phyloP scores from a whole-genome alignment of 1,284 basidiomycete species.

The Rhodofomes roseus region DNA sequence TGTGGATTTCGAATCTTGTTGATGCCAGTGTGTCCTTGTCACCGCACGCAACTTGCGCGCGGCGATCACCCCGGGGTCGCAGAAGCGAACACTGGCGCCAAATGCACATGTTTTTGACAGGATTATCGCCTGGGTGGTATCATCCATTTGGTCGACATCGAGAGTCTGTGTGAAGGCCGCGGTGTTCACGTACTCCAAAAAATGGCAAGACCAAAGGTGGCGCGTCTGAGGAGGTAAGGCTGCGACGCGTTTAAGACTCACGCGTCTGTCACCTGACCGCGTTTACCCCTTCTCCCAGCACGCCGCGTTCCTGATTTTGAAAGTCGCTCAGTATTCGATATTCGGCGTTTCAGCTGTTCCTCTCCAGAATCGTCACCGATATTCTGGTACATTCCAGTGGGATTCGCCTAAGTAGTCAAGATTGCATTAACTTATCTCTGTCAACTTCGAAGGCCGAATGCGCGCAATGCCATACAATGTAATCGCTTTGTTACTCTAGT shows the following conservation, averaged over 20 bases:
- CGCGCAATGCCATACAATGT: too few relatives aligned
- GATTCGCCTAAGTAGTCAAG: too few relatives aligned
- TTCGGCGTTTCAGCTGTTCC: background rate
- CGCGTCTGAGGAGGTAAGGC: too few relatives aligned
- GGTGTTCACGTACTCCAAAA: too few relatives aligned
- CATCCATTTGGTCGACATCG: too few relatives aligned
- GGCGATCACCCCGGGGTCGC: background rate
- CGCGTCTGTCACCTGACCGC: background rate
- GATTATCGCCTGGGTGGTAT: too few relatives aligned
- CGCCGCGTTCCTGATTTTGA: background rate
- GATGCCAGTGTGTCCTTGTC: background rate
- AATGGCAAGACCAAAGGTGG: too few relatives aligned
- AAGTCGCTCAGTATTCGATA: background rate
- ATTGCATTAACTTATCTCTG: too few relatives aligned
- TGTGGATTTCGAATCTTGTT: background rate
- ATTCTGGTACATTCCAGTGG: background rate
- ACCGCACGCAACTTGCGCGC: background rate
- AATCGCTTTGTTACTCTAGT: too few relatives aligned
- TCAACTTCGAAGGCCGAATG: too few relatives aligned
- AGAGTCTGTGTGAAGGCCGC: too few relatives aligned
- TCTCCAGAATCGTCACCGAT: background rate
- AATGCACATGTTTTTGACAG: too few relatives aligned
- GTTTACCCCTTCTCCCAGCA: background rate
- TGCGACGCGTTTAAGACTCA: background rate
- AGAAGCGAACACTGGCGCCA: background rate